Conservation (phyloP, 176 grass and related monocot species). For the Typha latifolia region DNA sequence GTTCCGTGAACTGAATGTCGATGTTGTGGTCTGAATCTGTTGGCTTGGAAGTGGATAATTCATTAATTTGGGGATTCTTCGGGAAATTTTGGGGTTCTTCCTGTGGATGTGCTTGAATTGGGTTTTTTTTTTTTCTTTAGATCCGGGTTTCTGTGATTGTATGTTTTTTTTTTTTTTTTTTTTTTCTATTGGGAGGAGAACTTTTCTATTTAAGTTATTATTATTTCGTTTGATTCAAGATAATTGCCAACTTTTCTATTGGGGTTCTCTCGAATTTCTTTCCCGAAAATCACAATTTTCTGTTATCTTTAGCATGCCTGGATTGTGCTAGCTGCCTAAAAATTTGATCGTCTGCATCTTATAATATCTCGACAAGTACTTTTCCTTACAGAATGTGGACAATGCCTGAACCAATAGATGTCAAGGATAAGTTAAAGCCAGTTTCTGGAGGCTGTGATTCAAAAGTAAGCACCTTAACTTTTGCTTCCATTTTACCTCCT, state of each 20-base stretch:
- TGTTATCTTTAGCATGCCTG: no score
- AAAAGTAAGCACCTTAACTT: slow-evolving; percentile 8
- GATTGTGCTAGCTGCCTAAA: no score
- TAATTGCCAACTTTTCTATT: no score
- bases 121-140: neutral
- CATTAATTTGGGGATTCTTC: neutral
- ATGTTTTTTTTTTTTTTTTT: neutral
- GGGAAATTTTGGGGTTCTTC: neutral
- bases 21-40: neutral
- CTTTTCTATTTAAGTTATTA: no score
- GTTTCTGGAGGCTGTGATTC: slow-evolving; percentile 3
- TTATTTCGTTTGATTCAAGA: no score
- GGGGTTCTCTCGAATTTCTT: no score
- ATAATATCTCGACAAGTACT: no score
- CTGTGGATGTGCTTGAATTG: neutral
- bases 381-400: slow-evolving; percentile 6
- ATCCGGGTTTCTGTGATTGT: neutral
- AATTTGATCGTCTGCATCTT: no score
- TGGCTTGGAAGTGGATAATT: neutral
- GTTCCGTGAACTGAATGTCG: neutral
- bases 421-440: slow-evolving; percentile 1
- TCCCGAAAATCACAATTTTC: no score
- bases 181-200: no score
- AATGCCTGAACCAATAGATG: slow-evolving; percentile 23
- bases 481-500: neutral